Evolutionary conservation across 345 rosid genomes (phyloP).

Genomic region (Eucalyptus sideroxylon): DNA sequence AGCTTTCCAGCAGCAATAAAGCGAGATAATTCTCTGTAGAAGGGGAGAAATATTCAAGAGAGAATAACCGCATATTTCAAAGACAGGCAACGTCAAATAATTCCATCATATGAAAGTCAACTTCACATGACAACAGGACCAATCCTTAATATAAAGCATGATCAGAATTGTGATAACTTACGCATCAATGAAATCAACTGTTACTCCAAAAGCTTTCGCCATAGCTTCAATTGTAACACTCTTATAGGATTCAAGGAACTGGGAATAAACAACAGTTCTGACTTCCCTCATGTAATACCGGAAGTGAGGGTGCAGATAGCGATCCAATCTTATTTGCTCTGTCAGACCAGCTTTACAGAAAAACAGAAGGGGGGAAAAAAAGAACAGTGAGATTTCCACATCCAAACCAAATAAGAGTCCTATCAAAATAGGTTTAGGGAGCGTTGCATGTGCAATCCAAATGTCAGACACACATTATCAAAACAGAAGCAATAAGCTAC

Average conservation of each 20-base stretch:
- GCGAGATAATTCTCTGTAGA: slow-evolving; percentile 78
- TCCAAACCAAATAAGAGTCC: neutral
- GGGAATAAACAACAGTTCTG: slow-evolving; percentile 88
- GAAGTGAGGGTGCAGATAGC: slow-evolving; percentile 87
- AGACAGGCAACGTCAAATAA: neutral
- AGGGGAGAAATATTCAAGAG: neutral
- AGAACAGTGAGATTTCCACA: neutral
- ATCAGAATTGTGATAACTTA: slow-evolving; percentile 23
- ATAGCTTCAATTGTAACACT: slow-evolving; percentile 95
- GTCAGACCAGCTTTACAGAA: slow-evolving; percentile 37
- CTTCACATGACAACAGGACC: neutral
- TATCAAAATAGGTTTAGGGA: neutral
- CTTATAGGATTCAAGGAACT: slow-evolving; percentile 91
- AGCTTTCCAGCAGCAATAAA: slow-evolving; percentile 97
- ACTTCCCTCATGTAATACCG: slow-evolving; percentile 99
- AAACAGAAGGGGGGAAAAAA: neutral
- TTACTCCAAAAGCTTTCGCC: slow-evolving; percentile 97
- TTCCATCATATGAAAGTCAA: neutral
- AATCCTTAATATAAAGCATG: neutral
- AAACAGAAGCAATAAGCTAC: neutral
- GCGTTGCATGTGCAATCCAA: neutral
- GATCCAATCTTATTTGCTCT: slow-evolving; percentile 80
- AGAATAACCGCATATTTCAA: neutral
- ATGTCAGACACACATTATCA: neutral
- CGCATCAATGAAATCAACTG: slow-evolving; percentile 85